Conservation (phyloP, 768 basidiomycete species). For the Xanthoconium purpureum region DNA sequence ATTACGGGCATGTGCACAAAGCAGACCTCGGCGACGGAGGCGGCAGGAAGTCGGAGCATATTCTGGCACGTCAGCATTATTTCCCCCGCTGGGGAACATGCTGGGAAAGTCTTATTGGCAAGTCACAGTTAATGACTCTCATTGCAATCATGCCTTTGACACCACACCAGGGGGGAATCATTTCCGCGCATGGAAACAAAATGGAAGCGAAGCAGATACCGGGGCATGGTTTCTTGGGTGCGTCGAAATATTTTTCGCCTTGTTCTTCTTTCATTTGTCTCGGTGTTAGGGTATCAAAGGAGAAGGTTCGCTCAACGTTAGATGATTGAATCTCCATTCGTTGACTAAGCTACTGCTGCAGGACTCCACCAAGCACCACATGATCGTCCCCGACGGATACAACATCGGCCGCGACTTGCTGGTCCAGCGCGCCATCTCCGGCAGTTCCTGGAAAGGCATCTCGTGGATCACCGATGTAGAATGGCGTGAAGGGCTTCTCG, state of each 20-base stretch:
- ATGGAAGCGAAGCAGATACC: constrained; percentile 66
- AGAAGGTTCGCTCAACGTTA: constrained; percentile 41
- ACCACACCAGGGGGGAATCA: constrained; percentile 69
- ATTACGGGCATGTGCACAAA: constrained; percentile 69
- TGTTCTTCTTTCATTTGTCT: background rate
- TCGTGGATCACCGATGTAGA: constrained; percentile 79
- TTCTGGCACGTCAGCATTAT: constrained; percentile 76
- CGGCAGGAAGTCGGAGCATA: constrained; percentile 62
- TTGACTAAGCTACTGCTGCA: constrained; percentile 10
- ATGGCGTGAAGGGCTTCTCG: constrained; percentile 68
- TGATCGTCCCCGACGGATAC: constrained; percentile 75
- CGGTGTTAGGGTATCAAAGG: constrained; percentile 62
- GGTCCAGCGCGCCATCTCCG: constrained; percentile 61
- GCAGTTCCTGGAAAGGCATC: constrained; percentile 57
- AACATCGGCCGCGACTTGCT: constrained; percentile 80
- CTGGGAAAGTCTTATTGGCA: constrained; percentile 79
- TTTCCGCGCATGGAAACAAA: constrained; percentile 87
- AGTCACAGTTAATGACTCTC: constrained; percentile 1
- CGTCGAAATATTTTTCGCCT: constrained; percentile 20
- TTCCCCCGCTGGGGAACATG: constrained; percentile 80
- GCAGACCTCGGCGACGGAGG: constrained; percentile 86
- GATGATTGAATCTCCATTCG: background rate
- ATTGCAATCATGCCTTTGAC: background rate
- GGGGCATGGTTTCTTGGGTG: constrained; percentile 87
- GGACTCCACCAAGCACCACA: constrained; percentile 65